Percentiles rank a stretch among this genome's conserved stretches.
These are phyloP conservation scores for Zygosaccharomyces gambellarensis DNA, from an alignment of 805 yeast genomes.

Conservation along the genomic window DNA sequence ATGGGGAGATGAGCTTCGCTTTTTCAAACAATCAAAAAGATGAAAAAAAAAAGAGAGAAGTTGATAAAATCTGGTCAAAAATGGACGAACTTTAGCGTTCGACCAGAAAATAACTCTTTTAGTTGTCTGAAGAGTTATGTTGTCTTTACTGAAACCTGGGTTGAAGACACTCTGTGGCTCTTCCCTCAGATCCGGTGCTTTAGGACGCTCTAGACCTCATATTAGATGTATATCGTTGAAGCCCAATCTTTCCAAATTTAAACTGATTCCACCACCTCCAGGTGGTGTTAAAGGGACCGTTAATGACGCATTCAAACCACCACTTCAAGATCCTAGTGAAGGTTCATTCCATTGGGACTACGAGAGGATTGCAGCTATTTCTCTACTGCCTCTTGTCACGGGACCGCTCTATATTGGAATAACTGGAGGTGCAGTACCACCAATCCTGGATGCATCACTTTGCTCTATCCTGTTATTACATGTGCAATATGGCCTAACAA, in stretches of 20 bases:
- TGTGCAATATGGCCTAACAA: constrained; percentile 64
- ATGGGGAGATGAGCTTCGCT: neutral
- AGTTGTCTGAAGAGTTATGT: neutral
- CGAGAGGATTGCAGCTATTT: constrained; percentile 56
- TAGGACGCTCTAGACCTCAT: neutral
- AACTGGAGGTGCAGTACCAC: constrained; percentile 44
- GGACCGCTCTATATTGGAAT: constrained; percentile 47
- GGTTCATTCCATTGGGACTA: constrained; percentile 75
- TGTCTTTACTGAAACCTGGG: neutral
- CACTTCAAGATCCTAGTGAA: constrained; percentile 49
- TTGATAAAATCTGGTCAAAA: neutral
- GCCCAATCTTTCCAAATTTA: constrained; percentile 34
- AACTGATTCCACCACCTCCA: constrained; percentile 63
- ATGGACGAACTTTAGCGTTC: neutral
- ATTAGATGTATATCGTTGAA: constrained; percentile 20
- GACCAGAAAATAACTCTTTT: neutral
- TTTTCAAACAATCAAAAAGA: neutral
- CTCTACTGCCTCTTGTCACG: constrained; percentile 58
- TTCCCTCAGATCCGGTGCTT: neutral
- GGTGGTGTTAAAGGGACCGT: constrained; percentile 68
- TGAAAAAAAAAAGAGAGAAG: neutral
- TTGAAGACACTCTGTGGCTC: neutral
- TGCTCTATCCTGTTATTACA: constrained; percentile 56
- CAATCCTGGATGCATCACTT: constrained; percentile 53
- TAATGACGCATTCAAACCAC: constrained; percentile 65